Evolutionary conservation across 305 asterid species (phyloP), one percentile per base, ranked within the genome.

Genomic region (Plantago coronopus): DNA sequence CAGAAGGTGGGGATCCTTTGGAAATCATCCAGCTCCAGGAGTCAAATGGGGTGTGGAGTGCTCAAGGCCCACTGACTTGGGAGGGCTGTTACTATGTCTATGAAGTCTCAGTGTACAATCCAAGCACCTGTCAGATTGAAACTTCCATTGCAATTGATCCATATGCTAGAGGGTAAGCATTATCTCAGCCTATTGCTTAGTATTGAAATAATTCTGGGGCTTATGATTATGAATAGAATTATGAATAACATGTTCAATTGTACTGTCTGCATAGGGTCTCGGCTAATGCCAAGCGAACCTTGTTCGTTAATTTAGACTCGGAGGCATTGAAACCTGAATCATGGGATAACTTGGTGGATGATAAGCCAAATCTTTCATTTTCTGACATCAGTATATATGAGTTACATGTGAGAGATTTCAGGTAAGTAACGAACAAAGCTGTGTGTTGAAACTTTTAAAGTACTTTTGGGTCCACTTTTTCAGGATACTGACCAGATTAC

Each of bases 331-430:
- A 89, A 78, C 99, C 99, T 59, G 80, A 89, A 76, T 81, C 81
- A 48, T 93, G 99, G 99, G 89, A 93, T 71, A 37, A 57, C 65
- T 79, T 93, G 72, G 88, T 46, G 60, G 75, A 79, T 60, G 96
- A 79, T 79, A 93, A 93, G 62, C 89, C 91, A 19, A 19, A 53
- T 60, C 82, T 89, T 66, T 84, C 94, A 47, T 80, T 87, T 72
- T 79, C 91, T 62, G 96, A 93, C 70, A 69, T 82, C 75, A 93
- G 97, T 77, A 76, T 93, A 56, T 93, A 89, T 63, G 98, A 93
- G 79, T 71, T 93, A 83, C 98, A 89, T 72, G 85, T 93, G 45
- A 83, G 98, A 78, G 98, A 93, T 76, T 93, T 93, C 86, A 89
- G 98, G 98, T 89, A 78, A 76, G 56, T 64, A 50, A 49, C 19